These are phyloP conservation scores for Trichomonas gallinae DNA, from an alignment of 208 protist genomes.

Conservation along the genomic window DNA sequence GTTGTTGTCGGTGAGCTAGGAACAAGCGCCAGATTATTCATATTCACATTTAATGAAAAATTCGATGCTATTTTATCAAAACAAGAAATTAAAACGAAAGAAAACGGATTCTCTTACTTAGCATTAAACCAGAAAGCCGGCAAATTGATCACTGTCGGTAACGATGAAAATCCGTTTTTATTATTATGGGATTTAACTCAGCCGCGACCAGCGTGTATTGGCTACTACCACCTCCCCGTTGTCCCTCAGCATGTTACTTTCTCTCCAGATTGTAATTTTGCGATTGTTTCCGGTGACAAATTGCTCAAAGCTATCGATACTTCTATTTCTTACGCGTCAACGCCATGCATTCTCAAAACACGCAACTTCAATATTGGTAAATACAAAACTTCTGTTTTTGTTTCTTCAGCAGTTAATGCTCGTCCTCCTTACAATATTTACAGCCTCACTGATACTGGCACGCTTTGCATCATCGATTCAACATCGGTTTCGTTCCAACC, in stretches of 20 bases:
- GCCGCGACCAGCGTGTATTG: neutral
- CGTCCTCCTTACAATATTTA: neutral
- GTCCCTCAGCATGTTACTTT: neutral
- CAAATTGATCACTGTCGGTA: neutral
- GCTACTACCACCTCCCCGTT: neutral
- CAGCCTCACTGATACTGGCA: neutral
- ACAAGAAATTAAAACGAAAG: neutral
- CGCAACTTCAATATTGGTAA: neutral
- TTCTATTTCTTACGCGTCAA: neutral
- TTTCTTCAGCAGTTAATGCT: neutral
- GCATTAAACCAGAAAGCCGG: neutral
- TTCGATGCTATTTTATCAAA: neutral
- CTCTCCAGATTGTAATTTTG: neutral
- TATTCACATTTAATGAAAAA: neutral
- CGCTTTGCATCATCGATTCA: neutral
- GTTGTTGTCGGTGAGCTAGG: neutral
- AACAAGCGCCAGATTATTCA: neutral
- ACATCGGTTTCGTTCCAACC: neutral
- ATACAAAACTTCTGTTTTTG: neutral
- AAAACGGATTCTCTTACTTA: neutral
- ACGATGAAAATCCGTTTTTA: slow-evolving; percentile 8
- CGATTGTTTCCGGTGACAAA: neutral
- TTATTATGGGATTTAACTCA: neutral
- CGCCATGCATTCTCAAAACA: neutral
- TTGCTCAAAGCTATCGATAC: neutral